Conservation (phyloP, 192 early-diverging fungal species). For the Umbelopsis vinacea region DNA sequence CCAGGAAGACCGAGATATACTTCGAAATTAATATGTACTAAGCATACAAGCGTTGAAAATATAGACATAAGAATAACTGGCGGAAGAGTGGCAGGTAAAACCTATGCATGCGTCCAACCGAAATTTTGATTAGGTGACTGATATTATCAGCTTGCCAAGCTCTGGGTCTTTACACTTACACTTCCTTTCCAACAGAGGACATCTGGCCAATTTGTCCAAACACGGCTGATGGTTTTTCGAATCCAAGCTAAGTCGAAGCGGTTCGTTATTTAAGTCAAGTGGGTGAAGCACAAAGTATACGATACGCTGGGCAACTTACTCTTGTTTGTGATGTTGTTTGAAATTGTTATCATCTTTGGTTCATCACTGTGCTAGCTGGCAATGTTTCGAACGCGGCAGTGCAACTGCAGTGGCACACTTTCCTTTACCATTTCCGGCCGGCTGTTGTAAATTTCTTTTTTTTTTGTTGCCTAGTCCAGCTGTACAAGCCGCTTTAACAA, state of each 20-base stretch:
- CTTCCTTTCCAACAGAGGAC: conserved; percentile 39
- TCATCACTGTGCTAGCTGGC: neutral
- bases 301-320: neutral
- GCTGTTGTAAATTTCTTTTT: neutral
- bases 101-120: conserved; percentile 13
- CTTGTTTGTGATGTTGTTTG: neutral
- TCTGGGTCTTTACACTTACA: conserved; percentile 11
- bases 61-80: conserved; percentile 27
- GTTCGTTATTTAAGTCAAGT: neutral
- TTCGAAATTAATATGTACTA: conserved; percentile 20
- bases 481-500: no score
- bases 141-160: neutral
- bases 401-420: neutral
- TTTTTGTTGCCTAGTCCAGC: no score
- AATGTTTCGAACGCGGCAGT: no score
- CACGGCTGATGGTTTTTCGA: neutral
- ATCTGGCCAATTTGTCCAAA: conserved; percentile 34
- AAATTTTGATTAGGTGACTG: neutral
- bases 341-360: neutral
- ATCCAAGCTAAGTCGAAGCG: neutral
- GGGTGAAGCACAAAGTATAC: neutral
- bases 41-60: conserved; percentile 24
- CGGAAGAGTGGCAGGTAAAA: conserved; percentile 30
- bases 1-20: conserved; percentile 25
- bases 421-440: conserved; percentile 4